Evolutionary conservation across 805 yeast species (phyloP), one percentile per base, ranked within the genome.

Genomic region (Komagataella pastoris): DNA sequence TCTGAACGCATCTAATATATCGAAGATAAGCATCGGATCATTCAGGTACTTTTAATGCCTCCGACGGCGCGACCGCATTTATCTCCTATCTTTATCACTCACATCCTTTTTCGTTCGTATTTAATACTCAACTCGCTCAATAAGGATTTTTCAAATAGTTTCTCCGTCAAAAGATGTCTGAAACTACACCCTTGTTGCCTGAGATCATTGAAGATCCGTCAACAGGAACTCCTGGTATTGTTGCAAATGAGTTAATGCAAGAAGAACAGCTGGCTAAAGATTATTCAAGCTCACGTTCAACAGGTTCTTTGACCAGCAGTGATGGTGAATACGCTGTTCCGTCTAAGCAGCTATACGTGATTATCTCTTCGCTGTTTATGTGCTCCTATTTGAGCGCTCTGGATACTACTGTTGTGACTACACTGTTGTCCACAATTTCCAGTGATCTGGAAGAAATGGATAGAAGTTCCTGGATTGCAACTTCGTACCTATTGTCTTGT

Each of bases 331-430:
- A 40, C 24, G 50, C 50, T 43, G 50, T 51, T 7, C 18, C 49
- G 10, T 18, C 24, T 17, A 14, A 23, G 7, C 21, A 48, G 47
- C 17, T 51, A 3, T 21, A 47, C 24, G 24, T 44, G 17, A 51
- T 51, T 10, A 23, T 46, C n/a, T 21, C 46, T 17, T 51, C 53
- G 5, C 14, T 51, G 36, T 48, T 23, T 12, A 18, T 48, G 17
- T 47, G 51, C 23, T 17, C 48, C 17, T 51, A 44, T 53, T 64
- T 77, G 49, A 72, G 77, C 3, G 76, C 81, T 0, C 61, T 77
- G 51, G 82, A 77, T 57, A 69, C 73, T n/a, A 77, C 82, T 0
- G 74, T 77, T 52, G 80, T 77, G 21, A 75, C 81, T 2, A 76
- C 82, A 1, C 58, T 77, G 10, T 60, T 77, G 55, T 69, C 79